Evolutionary conservation across 768 basidiomycete species (phyloP).

Genomic region (Amanita fuliginea): DNA sequence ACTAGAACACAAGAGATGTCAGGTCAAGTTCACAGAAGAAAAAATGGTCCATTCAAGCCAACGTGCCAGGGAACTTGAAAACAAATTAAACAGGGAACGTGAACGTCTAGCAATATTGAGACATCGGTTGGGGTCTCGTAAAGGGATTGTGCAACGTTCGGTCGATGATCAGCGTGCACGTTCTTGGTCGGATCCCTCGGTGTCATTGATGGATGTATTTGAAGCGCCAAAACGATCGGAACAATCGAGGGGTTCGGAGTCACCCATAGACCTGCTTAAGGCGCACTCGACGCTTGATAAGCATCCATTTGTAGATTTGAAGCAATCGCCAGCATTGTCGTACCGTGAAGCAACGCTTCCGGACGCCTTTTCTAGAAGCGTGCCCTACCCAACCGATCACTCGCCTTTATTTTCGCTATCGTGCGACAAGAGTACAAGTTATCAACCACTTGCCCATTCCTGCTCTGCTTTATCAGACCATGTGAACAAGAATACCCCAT

Average conservation of each 20-base stretch:
- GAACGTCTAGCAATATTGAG: conserved; percentile 46
- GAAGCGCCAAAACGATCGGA: background rate
- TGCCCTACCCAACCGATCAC: background rate
- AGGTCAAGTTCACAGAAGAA: conserved; percentile 59
- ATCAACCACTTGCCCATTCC: background rate
- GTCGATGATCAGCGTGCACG: background rate
- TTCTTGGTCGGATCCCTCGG: background rate
- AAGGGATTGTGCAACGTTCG: background rate
- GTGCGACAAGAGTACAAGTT: background rate
- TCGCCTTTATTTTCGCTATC: background rate
- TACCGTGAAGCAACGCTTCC: background rate
- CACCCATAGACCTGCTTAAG: background rate
- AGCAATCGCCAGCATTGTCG: background rate
- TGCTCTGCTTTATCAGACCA: background rate
- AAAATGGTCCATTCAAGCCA: conserved; percentile 48
- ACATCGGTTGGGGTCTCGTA: conserved; percentile 18
- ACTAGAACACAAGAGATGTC: conserved; percentile 46
- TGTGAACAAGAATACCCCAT: background rate
- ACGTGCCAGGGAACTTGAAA: conserved; percentile 67
- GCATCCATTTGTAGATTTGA: background rate
- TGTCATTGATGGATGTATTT: background rate
- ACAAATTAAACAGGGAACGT: conserved; percentile 51
- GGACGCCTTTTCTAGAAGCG: background rate
- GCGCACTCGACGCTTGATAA: background rate
- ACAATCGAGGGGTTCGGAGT: background rate